phyloP scores from a whole-genome alignment of 2,329 filamentous ascomycete species.

The Orbilia quercus region DNA sequence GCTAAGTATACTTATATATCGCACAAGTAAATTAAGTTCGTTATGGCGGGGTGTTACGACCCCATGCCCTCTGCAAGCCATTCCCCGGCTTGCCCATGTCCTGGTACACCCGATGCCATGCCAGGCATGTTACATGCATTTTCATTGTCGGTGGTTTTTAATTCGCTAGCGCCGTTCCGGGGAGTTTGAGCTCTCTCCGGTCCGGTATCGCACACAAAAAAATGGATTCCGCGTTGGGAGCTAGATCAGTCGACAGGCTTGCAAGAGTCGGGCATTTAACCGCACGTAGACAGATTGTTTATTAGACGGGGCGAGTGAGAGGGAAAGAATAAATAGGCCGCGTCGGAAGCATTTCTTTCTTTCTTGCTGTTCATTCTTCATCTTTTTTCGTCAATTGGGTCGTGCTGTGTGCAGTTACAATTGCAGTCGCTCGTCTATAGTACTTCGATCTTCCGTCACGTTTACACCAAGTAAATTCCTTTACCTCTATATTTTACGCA shows the following conservation, averaged over 20 bases:
- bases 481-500: neutral
- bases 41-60: neutral
- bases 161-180: too few relatives aligned
- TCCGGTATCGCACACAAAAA: constrained; percentile 40
- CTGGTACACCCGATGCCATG: neutral
- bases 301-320: neutral
- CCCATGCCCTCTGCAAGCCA: constrained; percentile 8
- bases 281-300: constrained; percentile 3
- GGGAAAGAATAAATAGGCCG: constrained; percentile 53
- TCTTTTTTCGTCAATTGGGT: constrained; percentile 26
- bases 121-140: too few relatives aligned
- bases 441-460: neutral
- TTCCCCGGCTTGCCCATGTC: neutral
- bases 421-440: constrained; percentile 3
- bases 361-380: constrained; percentile 1
- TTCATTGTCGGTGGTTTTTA: neutral
- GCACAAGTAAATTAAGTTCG: too few relatives aligned
- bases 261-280: constrained; percentile 47
- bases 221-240: constrained; percentile 23
- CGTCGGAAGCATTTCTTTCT: constrained; percentile 36
- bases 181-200: constrained; percentile 52
- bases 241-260: constrained; percentile 1
- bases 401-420: constrained; percentile 10
- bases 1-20: neutral
- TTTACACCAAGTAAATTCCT: constrained; percentile 2